Conservation (phyloP, 2,329 filamentous ascomycete genomes). For the Sclerotinia sclerotiorum region DNA sequence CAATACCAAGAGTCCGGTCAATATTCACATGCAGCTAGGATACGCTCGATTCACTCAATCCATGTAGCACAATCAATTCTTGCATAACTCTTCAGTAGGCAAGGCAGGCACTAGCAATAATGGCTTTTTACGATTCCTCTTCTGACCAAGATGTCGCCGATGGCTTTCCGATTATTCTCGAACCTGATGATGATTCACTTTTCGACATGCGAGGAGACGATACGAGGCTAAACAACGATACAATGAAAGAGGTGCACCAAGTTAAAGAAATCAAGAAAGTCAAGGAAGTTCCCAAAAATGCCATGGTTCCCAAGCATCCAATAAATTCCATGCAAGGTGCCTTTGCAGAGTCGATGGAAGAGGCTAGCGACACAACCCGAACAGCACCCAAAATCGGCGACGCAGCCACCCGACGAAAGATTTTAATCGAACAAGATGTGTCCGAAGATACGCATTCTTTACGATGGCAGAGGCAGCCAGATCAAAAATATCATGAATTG, state of each 20-base stretch:
- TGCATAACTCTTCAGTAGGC: slow-evolving; percentile 22
- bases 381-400: slow-evolving; percentile 56
- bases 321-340: slow-evolving; percentile 75
- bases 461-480: slow-evolving; percentile 72
- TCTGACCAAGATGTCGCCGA: slow-evolving; percentile 23
- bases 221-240: slow-evolving; percentile 28
- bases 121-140: slow-evolving; percentile 31
- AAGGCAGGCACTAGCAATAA: slow-evolving; percentile 19
- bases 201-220: slow-evolving; percentile 20
- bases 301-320: slow-evolving; percentile 59
- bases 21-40: slow-evolving; percentile 22
- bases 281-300: slow-evolving; percentile 5
- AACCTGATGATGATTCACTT: slow-evolving; percentile 27
- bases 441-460: slow-evolving; percentile 71
- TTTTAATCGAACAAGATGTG: slow-evolving; percentile 65
- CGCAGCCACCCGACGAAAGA: slow-evolving; percentile 62
- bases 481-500: slow-evolving; percentile 80
- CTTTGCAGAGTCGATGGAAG: slow-evolving; percentile 78
- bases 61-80: slow-evolving; percentile 23
- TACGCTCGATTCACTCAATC: slow-evolving; percentile 9
- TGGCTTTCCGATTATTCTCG: slow-evolving; percentile 31
- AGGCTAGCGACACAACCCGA: slow-evolving; percentile 57
- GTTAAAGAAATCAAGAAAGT: neutral
- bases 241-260: slow-evolving; percentile 35
- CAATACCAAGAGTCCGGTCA: slow-evolving; percentile 14